phyloP scores from a whole-genome alignment of 2,329 filamentous ascomycete genomes.

The Fusarium siculi region DNA sequence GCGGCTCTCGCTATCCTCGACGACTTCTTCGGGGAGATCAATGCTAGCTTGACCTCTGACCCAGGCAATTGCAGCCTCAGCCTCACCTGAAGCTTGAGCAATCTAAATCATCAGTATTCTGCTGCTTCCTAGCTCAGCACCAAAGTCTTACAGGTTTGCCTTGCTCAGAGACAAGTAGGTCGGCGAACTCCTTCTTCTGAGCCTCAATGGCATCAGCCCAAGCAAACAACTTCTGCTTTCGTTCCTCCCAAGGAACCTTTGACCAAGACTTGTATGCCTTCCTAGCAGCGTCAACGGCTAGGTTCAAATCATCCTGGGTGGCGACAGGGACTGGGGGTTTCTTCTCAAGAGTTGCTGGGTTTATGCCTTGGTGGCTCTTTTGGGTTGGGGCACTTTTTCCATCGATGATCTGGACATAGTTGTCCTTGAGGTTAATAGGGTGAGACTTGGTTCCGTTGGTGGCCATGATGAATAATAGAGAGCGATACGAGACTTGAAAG shows the following conservation, averaged over 20 bases:
- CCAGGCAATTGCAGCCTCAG: constrained; percentile 41
- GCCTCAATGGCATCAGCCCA: constrained; percentile 44
- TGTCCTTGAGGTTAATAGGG: constrained; percentile 20
- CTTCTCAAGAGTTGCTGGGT: constrained; percentile 46
- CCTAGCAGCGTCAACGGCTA: constrained; percentile 37
- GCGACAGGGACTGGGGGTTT: constrained; percentile 46
- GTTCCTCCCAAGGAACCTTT: constrained; percentile 37
- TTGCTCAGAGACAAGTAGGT: constrained; percentile 43
- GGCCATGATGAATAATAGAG: constrained; percentile 5
- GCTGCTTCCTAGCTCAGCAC: fast-evolving
- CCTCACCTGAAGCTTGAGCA: constrained; percentile 41
- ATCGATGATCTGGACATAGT: constrained; percentile 41
- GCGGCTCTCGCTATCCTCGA: constrained; percentile 50
- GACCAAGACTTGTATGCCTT: constrained; percentile 45
- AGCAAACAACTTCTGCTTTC: constrained; percentile 33
- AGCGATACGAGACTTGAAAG: neutral
- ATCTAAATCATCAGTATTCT: neutral
- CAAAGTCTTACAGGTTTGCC: constrained; percentile 44
- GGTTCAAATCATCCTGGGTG: constrained; percentile 39
- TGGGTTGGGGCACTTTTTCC: constrained; percentile 32
- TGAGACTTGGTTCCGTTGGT: constrained; percentile 17
- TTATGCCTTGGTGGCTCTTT: constrained; percentile 38
- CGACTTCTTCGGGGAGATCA: constrained; percentile 48
- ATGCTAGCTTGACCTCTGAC: constrained; percentile 45
- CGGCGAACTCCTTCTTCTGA: constrained; percentile 31